phyloP scores from a whole-genome alignment of 179 eudicot species.

The Beta macrorhiza region DNA sequence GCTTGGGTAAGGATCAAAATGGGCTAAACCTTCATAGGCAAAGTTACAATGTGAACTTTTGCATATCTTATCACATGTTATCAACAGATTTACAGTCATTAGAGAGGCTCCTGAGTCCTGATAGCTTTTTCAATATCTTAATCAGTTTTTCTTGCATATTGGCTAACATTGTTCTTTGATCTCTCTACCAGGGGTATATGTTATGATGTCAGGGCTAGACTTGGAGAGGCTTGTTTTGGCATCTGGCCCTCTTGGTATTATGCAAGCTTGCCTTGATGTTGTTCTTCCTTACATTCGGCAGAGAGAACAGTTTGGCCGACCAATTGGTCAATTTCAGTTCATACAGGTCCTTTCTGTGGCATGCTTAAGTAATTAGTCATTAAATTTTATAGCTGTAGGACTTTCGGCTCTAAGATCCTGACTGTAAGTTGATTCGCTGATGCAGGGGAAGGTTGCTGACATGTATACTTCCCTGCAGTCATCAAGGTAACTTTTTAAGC shows the following conservation, averaged over 20 bases:
- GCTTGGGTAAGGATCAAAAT: neutral
- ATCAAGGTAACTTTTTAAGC: constrained; percentile 55
- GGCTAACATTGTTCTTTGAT: constrained; percentile 11
- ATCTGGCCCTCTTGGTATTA: constrained; percentile 88
- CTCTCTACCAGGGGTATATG: constrained; percentile 76
- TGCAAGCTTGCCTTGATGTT: constrained; percentile 96
- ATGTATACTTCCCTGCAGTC: constrained; percentile 95
- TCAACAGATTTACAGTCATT: neutral
- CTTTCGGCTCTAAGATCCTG: neutral
- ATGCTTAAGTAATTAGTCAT: constrained; percentile 4
- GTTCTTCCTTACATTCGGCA: constrained; percentile 88
- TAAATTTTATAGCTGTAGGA: neutral
- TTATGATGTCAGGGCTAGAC: constrained; percentile 98
- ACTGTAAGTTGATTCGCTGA: constrained; percentile 15
- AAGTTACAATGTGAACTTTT: neutral
- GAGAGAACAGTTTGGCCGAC: constrained; percentile 94
- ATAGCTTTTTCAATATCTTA: neutral
- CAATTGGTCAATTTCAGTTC: constrained; percentile 94
- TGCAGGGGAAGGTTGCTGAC: constrained; percentile 96
- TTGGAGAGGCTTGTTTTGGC: constrained; percentile 90
- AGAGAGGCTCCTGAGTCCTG: neutral
- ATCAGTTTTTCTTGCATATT: neutral
- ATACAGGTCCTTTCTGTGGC: constrained; percentile 58
- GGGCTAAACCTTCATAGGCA: neutral
- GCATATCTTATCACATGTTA: neutral